Conservation (phyloP, 116 monocot genomes). For the Iris pallida region DNA sequence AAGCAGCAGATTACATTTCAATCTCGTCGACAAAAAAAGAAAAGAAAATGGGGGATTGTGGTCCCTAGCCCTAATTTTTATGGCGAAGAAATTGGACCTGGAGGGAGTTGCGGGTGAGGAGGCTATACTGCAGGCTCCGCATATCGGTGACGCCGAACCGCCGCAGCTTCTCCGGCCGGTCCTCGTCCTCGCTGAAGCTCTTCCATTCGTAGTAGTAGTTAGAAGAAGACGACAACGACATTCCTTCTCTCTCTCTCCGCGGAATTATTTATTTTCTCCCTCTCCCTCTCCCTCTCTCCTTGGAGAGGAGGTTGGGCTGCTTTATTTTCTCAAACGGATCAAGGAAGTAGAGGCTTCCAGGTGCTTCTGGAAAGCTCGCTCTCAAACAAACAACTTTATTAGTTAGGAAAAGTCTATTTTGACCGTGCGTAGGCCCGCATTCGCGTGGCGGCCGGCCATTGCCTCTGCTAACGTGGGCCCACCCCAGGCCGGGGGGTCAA, state of each 20-base stretch:
- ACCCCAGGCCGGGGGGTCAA: too few relatives aligned
- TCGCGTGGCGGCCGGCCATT: too few relatives aligned
- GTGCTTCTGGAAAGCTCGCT: constrained; percentile 12
- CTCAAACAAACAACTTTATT: background rate
- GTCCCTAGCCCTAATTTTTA: too few relatives aligned
- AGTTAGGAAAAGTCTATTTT: too few relatives aligned
- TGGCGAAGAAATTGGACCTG: constrained; percentile 35
- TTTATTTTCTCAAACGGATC: too few relatives aligned
- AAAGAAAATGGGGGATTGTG: too few relatives aligned
- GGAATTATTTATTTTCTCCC: background rate
- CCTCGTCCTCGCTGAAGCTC: constrained; percentile 64
- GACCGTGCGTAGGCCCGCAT: too few relatives aligned
- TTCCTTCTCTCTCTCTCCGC: constrained; percentile 12
- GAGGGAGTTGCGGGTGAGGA: constrained; percentile 40
- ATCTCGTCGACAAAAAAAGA: too few relatives aligned
- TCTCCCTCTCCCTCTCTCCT: too few relatives aligned
- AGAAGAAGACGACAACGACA: background rate
- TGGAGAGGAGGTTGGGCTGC: too few relatives aligned
- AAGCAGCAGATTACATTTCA: too few relatives aligned
- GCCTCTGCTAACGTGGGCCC: too few relatives aligned
- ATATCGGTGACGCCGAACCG: constrained; percentile 78
- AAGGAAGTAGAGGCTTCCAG: background rate
- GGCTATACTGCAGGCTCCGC: constrained; percentile 52
- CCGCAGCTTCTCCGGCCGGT: constrained; percentile 84
- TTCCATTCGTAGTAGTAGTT: constrained; percentile 34